These are phyloP conservation scores for Berberis vulgaris DNA, from an alignment of 164 flowering plant genomes.

Conservation along the genomic window DNA sequence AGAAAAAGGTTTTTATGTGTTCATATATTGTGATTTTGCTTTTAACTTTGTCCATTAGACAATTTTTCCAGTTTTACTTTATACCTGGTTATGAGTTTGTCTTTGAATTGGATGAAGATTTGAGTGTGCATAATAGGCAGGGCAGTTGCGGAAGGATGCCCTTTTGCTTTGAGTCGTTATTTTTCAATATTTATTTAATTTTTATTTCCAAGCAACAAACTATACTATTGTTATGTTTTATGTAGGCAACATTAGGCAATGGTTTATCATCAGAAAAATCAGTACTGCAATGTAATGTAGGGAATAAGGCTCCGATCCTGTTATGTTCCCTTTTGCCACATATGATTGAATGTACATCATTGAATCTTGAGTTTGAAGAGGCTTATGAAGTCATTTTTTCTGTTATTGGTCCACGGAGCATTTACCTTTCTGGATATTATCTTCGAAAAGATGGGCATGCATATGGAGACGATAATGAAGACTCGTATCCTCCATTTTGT, in stretches of 20 bases:
- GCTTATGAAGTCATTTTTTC: constrained; percentile 62
- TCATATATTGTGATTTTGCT: too few relatives aligned
- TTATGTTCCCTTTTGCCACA: constrained; percentile 69
- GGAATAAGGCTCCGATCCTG: constrained; percentile 46
- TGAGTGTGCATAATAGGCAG: too few relatives aligned
- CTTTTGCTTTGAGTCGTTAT: too few relatives aligned
- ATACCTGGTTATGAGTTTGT: too few relatives aligned
- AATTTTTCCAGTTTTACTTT: too few relatives aligned
- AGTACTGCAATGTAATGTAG: constrained; percentile 58
- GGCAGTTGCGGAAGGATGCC: too few relatives aligned
- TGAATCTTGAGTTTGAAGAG: constrained; percentile 76
- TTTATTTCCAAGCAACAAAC: too few relatives aligned
- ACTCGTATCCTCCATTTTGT: constrained; percentile 41
- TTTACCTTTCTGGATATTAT: constrained; percentile 77
- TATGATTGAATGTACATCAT: constrained; percentile 45
- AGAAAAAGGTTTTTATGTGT: too few relatives aligned
- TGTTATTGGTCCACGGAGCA: constrained; percentile 59
- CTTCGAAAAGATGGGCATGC: constrained; percentile 11
- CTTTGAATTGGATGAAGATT: too few relatives aligned
- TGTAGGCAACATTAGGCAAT: constrained; percentile 70
- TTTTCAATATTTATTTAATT: too few relatives aligned
- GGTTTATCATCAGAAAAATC: constrained; percentile 46
- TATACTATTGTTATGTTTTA: too few relatives aligned
- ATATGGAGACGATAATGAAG: constrained; percentile 33
- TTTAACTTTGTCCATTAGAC: too few relatives aligned